Evolutionary conservation across 2,329 filamentous ascomycete species (phyloP), one percentile per base, ranked within the genome.

Genomic region (Arthrocladium fulminans): DNA sequence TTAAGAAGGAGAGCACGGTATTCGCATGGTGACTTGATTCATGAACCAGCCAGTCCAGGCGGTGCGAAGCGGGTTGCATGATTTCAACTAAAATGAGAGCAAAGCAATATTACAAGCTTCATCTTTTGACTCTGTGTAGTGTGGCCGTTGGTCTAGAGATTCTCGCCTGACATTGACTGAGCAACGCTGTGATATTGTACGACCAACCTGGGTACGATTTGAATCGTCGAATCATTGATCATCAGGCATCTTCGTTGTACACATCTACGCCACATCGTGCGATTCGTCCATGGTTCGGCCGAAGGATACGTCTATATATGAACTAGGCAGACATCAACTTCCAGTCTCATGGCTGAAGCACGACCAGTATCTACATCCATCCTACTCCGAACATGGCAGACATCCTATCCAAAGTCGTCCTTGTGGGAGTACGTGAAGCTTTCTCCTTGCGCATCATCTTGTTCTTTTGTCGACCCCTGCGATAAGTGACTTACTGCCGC

Each of bases 401-500:
- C 8, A 25, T 23, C 3, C 32, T 45, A 5, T 45, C 43, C 4
- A 37, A 37, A 24, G 43, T 45, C 10, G 29, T 45, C n/a, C 32
- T 45, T 19, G 32, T 45, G 3, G 43, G 43, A 12, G 43, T 45
- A 45, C 8, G 43, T 37, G 3, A 9, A n/a, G 20, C 17, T 17
- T 38, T 17, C 22, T 24, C 15, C 7, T 15, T 9, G 4, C 6
- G n/a, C 22, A 24, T 13, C 20, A 25, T 17, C 6, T 8, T 15
- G 7, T 20, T 15, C 19, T 38, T 15, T 20, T 8, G 7, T 7
- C 34, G 19, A 38, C 8, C 6, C 4, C 37, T 20, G n/a, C 37
- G 41, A 35, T 19, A 37, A 37, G n/a, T 30, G 17, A 7, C 23
- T 29, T 4, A 8, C 25, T 15, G 3, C 23, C 24, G 6, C 23